Base-by-base conservation (phyloP, 2,329 filamentous ascomycete species). In the Fulvia fulva region DNA sequence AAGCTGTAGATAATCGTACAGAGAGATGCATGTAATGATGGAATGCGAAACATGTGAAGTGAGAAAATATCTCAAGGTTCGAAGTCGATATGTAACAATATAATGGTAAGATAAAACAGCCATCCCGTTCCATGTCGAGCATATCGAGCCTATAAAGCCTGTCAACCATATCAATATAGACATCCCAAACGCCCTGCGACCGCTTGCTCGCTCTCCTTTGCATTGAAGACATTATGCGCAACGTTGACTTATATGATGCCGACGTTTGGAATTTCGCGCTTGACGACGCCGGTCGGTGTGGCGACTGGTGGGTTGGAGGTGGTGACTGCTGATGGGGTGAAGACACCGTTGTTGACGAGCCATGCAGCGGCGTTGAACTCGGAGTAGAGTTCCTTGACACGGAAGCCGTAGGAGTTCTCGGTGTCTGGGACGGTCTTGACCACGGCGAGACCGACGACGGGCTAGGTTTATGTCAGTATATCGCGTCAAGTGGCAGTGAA, bases 321-420 rank as follows among this genome's bases (percentile, higher is more conserved):
- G n/a, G 61, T 61, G 43, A 62, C 59, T 5, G 61, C 53, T 1
- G 62, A 61, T 25, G 65, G 64, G 11, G 57, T 66, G 58, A 67
- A 66, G 59, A 67, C 65, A 34, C 66, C 66, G 46, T 63, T 63
- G 59, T 68, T 67, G 53, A 68, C 63, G 51, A 70, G 63, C 68
- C 68, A 70, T 19, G 68, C 68, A 28, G 66, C 68, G 22, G 65
- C 63, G 62, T 70, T 70, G 62, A 70, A 68, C 41, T 70, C 68
- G 16, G 65, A 68, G 58, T 67, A 67, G 21, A 70, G 60, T 4
- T 61, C 59, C 55, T 64, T 65, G 61, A 70, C 65, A 34, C 67
- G 66, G 59, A 65, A 69, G 46, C 63, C 66, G 57, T 64, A 65
- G 43, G 50, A 55, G 63, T 68, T 67, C 30, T 65, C 58, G 25